Conservation (phyloP, 371 early-diverging fungal genomes). For the Sporodiniella umbellata region DNA sequence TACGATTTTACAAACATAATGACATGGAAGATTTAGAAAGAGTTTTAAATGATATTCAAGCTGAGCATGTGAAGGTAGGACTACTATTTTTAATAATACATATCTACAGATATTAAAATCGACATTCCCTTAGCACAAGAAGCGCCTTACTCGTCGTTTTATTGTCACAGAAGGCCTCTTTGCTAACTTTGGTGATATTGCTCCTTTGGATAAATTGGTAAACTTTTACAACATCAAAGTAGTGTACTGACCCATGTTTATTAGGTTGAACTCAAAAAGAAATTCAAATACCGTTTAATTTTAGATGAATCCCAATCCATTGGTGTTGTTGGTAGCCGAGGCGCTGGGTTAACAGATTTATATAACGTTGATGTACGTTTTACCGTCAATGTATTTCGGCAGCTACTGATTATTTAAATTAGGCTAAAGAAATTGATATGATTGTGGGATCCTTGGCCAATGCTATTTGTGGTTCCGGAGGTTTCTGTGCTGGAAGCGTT, state of each 20-base stretch:
- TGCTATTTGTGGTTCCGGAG: constrained; percentile 88
- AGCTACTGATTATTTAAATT: too few species aligned
- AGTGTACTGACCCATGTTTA: not conserved
- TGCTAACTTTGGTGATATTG: constrained; percentile 90
- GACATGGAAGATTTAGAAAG: constrained; percentile 91
- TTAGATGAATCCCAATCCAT: constrained; percentile 95
- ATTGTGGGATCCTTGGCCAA: constrained; percentile 90
- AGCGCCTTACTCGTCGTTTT: constrained; percentile 87
- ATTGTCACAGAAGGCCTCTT: constrained; percentile 98
- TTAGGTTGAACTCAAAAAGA: constrained; percentile 83
- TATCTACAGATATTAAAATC: constrained; percentile 7
- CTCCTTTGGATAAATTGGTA: constrained; percentile 80
- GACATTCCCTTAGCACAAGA: constrained; percentile 52
- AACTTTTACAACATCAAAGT: not conserved
- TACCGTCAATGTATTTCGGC: not conserved
- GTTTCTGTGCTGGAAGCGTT: constrained; percentile 90
- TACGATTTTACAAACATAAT: constrained; percentile 94
- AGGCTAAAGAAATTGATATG: constrained; percentile 89
- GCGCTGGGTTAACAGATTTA: constrained; percentile 90
- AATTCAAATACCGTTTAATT: constrained; percentile 97
- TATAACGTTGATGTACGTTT: constrained; percentile 61
- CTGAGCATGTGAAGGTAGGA: constrained; percentile 48
- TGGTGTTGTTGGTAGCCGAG: constrained; percentile 90
- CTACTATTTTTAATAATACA: not conserved
- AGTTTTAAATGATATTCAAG: constrained; percentile 74